Evolutionary conservation across 805 yeast species (phyloP).

Genomic region (Lipomyces chichibuensis): DNA sequence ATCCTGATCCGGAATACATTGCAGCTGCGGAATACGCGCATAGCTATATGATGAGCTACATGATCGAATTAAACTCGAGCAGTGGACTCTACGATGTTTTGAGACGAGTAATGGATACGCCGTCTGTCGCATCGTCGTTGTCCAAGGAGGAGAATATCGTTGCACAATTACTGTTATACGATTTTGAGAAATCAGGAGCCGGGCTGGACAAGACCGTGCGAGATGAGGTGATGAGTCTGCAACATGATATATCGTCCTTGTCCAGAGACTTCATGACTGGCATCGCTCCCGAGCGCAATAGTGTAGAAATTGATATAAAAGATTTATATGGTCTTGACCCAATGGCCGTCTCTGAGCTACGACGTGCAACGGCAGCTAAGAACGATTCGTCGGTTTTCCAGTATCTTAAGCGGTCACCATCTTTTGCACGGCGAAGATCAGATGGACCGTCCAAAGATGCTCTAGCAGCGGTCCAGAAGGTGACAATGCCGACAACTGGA

Average conservation of each 20-base stretch:
- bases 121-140: slow-evolving; percentile 49
- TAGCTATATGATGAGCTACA: slow-evolving; percentile 85
- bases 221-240: slow-evolving; percentile 70
- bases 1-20: slow-evolving; percentile 72
- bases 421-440: neutral
- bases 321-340: slow-evolving; percentile 41
- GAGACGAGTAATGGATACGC: slow-evolving; percentile 54
- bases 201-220: slow-evolving; percentile 68
- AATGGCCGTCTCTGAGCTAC: slow-evolving; percentile 26
- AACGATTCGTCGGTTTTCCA: slow-evolving; percentile 9
- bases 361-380: slow-evolving; percentile 12
- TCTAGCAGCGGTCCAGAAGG: slow-evolving; percentile 45
- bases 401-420: slow-evolving; percentile 7
- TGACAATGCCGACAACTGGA: slow-evolving; percentile 54
- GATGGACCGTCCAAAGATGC: slow-evolving; percentile 11
- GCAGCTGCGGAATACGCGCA: slow-evolving; percentile 86
- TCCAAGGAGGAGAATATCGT: slow-evolving; percentile 78
- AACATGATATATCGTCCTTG: slow-evolving; percentile 75
- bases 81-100: slow-evolving; percentile 67
- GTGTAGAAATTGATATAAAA: slow-evolving; percentile 41
- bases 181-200: slow-evolving; percentile 89
- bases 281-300: slow-evolving; percentile 46
- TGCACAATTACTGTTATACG: slow-evolving; percentile 76
- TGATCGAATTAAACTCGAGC: slow-evolving; percentile 89
- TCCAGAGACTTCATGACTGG: slow-evolving; percentile 74